Percentiles rank a stretch among this genome's conserved stretches.
These are phyloP conservation scores for Colletotrichum gloeosporioides DNA, from an alignment of 2,329 filamentous ascomycete genomes.

Conservation along the genomic window DNA sequence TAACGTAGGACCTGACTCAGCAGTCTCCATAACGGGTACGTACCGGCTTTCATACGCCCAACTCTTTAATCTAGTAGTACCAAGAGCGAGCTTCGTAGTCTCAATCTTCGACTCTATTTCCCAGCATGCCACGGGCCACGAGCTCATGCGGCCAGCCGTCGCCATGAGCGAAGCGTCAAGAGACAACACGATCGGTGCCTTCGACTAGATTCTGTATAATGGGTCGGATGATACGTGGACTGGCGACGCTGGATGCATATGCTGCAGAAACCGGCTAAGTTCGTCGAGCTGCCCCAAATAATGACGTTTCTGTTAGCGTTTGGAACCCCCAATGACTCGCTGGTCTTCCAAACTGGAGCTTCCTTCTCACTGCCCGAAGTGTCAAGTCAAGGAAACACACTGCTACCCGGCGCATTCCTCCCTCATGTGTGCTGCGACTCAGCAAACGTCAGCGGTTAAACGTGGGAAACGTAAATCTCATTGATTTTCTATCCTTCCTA, in stretches of 20 bases:
- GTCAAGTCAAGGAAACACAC: not conserved
- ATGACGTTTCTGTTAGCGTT: slow-evolving; percentile 1
- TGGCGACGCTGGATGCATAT: not conserved
- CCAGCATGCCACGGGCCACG: not conserved
- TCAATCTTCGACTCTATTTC: not conserved
- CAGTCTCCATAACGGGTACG: not conserved
- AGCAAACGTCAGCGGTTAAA: not conserved
- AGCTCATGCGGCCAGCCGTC: not conserved
- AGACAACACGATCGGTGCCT: not conserved
- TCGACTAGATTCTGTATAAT: not conserved
- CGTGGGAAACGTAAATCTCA: slow-evolving; percentile 18
- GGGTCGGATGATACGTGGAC: not conserved
- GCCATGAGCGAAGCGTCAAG: not conserved
- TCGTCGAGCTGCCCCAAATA: not conserved
- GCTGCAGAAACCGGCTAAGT: not conserved
- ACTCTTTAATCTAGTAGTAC: not conserved
- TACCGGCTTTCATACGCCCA: not conserved
- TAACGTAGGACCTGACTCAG: not conserved
- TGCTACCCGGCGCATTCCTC: not conserved
- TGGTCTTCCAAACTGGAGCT: not conserved
- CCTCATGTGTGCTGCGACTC: not conserved
- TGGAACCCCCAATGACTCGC: not conserved
- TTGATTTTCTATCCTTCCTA: slow-evolving; percentile 18
- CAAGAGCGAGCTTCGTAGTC: not conserved
- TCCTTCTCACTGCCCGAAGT: not conserved